A percentile compares a stretch with the other conserved stretches of the same genome.
Conservation (phyloP, 2,329 filamentous ascomycete species). For the Cordyceps tenuipes region DNA sequence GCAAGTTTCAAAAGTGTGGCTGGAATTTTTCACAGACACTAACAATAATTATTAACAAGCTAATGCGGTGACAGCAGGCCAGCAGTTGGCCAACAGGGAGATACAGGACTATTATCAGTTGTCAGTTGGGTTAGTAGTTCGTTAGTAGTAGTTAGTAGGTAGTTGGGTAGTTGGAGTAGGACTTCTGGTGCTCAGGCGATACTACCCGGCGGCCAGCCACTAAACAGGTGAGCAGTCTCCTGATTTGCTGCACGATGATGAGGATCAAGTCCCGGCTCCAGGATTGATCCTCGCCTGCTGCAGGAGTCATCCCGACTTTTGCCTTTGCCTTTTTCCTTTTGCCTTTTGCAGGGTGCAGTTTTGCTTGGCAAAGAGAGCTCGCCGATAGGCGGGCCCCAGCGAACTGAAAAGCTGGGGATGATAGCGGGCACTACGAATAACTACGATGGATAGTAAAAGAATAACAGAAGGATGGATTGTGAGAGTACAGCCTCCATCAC, state of each 20-base stretch:
- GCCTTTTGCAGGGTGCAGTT: neutral
- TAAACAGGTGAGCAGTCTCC: neutral
- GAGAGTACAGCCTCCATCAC: neutral
- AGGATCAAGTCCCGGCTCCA: neutral
- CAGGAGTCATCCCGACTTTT: constrained; percentile 5
- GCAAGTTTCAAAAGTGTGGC: neutral
- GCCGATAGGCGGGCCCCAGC: neutral
- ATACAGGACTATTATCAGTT: too few relatives aligned
- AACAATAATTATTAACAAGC: neutral
- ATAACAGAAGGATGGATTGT: too few relatives aligned
- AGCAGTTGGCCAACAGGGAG: neutral
- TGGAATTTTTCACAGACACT: neutral
- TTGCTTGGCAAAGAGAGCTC: neutral
- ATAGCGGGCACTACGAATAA: neutral
- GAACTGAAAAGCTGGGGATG: neutral
- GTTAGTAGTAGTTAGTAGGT: too few relatives aligned
- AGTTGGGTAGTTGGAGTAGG: too few relatives aligned
- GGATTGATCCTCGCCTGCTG: neutral
- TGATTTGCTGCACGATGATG: neutral
- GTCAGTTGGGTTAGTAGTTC: too few relatives aligned
- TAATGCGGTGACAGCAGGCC: neutral
- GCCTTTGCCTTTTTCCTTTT: neutral
- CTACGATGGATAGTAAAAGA: too few relatives aligned
- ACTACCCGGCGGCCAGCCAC: neutral
- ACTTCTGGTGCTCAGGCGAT: neutral